These are phyloP conservation scores for Termitomyces sp. DNA, from an alignment of 768 basidiomycete species.

Conservation along the genomic window DNA sequence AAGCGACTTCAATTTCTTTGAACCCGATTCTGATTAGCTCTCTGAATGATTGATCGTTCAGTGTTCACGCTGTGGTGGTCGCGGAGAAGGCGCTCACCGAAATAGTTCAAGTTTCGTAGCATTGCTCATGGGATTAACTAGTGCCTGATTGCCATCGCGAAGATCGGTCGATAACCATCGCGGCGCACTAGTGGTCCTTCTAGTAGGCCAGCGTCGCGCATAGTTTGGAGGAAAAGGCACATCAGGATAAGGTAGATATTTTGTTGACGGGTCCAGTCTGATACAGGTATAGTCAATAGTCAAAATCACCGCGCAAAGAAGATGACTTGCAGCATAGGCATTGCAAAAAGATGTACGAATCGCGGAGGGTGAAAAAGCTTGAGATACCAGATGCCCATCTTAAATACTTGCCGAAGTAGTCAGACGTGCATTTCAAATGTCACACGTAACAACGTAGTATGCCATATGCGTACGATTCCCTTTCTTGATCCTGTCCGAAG, in stretches of 20 bases:
- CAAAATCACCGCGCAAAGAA: neutral
- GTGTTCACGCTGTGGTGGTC: conserved; percentile 26
- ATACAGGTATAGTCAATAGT: conserved; percentile 9
- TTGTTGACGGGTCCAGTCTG: conserved; percentile 65
- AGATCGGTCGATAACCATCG: conserved; percentile 85
- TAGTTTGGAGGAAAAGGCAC: conserved; percentile 47
- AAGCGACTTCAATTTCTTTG: conserved; percentile 86
- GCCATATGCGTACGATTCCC: neutral
- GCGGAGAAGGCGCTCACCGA: conserved; percentile 24
- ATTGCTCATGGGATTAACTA: conserved; percentile 83
- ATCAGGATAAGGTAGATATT: conserved; percentile 70
- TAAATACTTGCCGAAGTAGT: conserved; percentile 11
- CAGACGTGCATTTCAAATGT: neutral
- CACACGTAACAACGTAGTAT: neutral
- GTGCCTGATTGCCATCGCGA: conserved; percentile 81
- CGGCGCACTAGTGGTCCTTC: conserved; percentile 58
- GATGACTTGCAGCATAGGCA: conserved; percentile 48
- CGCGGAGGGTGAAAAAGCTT: neutral
- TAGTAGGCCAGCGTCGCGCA: conserved; percentile 70
- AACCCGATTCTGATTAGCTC: conserved; percentile 73
- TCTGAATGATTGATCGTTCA: conserved; percentile 51
- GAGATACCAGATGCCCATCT: neutral
- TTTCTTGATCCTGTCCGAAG: neutral
- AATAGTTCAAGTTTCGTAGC: conserved; percentile 56
- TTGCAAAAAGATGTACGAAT: conserved; percentile 13